A percentile compares a stretch with the other conserved stretches of the same genome.
Evolutionary conservation across 2,329 filamentous ascomycete genomes (phyloP).

Genomic region (Colletotrichum chrysophilum): DNA sequence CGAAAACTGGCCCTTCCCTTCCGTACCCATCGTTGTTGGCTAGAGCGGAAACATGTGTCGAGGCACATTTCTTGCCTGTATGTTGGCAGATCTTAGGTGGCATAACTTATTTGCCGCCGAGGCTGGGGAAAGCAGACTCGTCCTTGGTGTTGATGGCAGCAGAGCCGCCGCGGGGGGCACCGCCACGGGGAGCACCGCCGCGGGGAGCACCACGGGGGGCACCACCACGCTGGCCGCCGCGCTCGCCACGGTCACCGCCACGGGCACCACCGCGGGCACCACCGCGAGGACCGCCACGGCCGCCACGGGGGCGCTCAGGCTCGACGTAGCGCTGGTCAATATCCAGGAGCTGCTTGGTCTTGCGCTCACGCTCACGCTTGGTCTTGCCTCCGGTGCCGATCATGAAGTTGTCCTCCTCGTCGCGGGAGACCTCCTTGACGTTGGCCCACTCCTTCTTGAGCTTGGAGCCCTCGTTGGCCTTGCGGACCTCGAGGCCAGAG

Average conservation of each 20-base stretch:
- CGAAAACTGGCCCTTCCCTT: conserved; percentile 23
- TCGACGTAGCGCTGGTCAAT: conserved; percentile 86
- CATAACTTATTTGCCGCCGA: conserved; percentile 56
- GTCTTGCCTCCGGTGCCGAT: conserved; percentile 76
- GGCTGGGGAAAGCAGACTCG: conserved; percentile 65
- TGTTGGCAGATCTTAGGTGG: conserved; percentile 17
- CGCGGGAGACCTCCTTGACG: conserved; percentile 74
- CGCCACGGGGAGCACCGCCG: conserved; percentile 41
- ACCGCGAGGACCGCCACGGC: conserved; percentile 60
- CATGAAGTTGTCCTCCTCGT: conserved; percentile 74
- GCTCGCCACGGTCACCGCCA: conserved; percentile 49
- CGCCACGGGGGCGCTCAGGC: conserved; percentile 62
- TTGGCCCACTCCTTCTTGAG: conserved; percentile 90
- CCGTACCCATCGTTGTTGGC: conserved; percentile 13
- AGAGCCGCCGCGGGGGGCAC: conserved; percentile 48
- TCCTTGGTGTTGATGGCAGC: conserved; percentile 62
- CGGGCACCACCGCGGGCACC: conserved; percentile 52
- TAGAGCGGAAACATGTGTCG: conserved; percentile 22
- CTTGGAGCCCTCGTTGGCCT: conserved; percentile 91
- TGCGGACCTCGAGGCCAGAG: conserved; percentile 72
- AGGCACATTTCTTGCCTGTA: conserved; percentile 15
- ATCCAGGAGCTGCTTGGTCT: conserved; percentile 88
- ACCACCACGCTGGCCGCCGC: conserved; percentile 51
- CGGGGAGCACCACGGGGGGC: conserved; percentile 44
- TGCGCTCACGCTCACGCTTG: conserved; percentile 85